phyloP scores from a whole-genome alignment of 345 rosid species.

The Bruguiera sexangula region DNA sequence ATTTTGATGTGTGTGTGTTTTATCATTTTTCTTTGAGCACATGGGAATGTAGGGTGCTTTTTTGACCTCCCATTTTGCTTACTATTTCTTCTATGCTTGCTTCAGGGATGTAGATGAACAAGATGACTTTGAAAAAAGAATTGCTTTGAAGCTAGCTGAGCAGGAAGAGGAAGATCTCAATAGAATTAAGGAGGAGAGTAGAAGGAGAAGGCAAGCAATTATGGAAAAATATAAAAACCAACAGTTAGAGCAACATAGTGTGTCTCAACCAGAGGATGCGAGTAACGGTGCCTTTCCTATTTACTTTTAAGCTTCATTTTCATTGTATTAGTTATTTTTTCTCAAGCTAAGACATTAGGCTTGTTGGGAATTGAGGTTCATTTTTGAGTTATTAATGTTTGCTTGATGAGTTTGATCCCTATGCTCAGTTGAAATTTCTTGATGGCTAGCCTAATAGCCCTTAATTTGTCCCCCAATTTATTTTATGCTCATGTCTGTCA shows the following conservation, averaged over 20 bases:
- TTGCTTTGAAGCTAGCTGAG: constrained; percentile 57
- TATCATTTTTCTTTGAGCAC: neutral
- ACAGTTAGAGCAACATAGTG: constrained; percentile 46
- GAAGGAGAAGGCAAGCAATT: constrained; percentile 78
- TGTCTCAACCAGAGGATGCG: constrained; percentile 26
- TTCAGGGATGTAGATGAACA: constrained; percentile 54
- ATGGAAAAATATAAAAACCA: constrained; percentile 63
- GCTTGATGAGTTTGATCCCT: neutral
- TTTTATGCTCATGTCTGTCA: neutral
- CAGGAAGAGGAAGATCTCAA: constrained; percentile 84
- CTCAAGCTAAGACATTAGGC: neutral
- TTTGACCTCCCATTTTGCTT: neutral
- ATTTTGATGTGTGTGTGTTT: neutral
- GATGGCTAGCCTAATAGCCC: neutral
- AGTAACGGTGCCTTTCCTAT: constrained; percentile 41
- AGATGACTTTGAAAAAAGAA: constrained; percentile 61
- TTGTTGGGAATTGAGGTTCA: neutral
- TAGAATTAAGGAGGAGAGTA: constrained; percentile 87
- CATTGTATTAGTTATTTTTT: neutral
- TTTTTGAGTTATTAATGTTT: neutral
- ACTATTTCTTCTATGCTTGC: constrained; percentile 17
- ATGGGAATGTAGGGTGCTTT: too few relatives aligned
- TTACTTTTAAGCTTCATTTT: neutral
- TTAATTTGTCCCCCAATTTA: neutral
- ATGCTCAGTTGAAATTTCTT: neutral